A percentile compares a stretch with the other conserved stretches of the same genome.
phyloP scores from a whole-genome alignment of 371 early-diverging fungal genomes.

The Vairimorpha apis region DNA sequence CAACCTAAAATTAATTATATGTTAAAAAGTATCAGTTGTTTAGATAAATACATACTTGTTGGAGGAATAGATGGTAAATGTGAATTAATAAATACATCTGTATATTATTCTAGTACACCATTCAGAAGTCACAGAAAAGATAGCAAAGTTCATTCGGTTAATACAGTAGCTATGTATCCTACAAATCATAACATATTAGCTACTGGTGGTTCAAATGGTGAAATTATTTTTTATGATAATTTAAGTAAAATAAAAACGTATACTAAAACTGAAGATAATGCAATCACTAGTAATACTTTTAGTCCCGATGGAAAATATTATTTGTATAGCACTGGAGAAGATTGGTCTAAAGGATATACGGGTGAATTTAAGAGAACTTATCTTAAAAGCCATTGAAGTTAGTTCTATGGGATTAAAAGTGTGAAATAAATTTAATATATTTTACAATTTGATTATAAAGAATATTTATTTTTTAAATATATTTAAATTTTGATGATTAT shows the following conservation, averaged over 20 bases:
- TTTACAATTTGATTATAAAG: too few relatives aligned
- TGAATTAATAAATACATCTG: conserved; percentile 45
- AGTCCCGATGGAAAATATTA: conserved; percentile 76
- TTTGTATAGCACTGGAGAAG: conserved; percentile 84
- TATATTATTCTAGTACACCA: conserved; percentile 67
- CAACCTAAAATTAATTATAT: conserved; percentile 52
- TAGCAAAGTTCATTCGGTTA: conserved; percentile 66
- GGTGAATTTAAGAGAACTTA: conserved; percentile 67
- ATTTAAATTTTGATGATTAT: too few relatives aligned
- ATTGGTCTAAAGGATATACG: conserved; percentile 86
- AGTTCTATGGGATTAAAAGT: conserved; percentile 25
- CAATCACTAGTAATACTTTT: conserved; percentile 73
- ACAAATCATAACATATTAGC: conserved; percentile 77
- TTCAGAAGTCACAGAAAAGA: conserved; percentile 85
- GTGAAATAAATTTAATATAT: too few relatives aligned
- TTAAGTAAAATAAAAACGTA: conserved; percentile 72
- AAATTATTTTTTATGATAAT: conserved; percentile 84
- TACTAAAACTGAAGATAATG: conserved; percentile 62
- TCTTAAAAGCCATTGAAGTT: conserved; percentile 57
- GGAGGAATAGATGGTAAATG: conserved; percentile 60
- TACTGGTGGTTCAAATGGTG: conserved; percentile 82
- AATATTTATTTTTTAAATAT: too few relatives aligned
- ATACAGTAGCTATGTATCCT: conserved; percentile 73
- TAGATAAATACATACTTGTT: conserved; percentile 44
- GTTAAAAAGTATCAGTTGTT: conserved; percentile 41